phyloP scores from a whole-genome alignment of 306 rosid species.

The Mucuna pruriens region DNA sequence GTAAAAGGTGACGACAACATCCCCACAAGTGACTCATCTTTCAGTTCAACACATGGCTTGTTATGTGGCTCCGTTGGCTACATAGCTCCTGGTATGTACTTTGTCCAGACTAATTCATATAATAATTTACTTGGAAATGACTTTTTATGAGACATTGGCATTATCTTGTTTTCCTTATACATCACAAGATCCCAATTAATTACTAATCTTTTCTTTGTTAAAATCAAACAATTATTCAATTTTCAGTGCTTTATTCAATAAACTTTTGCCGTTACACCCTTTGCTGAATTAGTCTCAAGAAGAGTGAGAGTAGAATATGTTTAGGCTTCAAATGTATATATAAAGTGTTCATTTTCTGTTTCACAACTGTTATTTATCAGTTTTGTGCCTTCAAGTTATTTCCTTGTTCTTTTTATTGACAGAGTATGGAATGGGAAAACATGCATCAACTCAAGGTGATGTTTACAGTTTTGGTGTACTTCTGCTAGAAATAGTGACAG shows the following conservation, averaged over 20 bases:
- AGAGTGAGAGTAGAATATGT: neutral
- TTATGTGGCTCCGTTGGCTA: constrained; percentile 78
- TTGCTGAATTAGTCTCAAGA: neutral
- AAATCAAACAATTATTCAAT: neutral
- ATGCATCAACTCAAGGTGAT: constrained; percentile 67
- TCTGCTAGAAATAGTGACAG: constrained; percentile 62
- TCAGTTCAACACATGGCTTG: constrained; percentile 68
- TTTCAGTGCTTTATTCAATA: neutral
- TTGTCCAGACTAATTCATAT: neutral
- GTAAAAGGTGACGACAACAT: constrained; percentile 43
- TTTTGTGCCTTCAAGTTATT: neutral
- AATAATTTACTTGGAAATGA: neutral
- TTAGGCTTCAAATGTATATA: neutral
- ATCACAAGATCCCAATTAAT: neutral
- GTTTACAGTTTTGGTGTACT: constrained; percentile 75
- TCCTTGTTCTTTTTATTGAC: neutral
- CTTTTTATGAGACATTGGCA: neutral
- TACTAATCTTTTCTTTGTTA: neutral
- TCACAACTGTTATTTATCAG: neutral
- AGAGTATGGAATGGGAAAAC: constrained; percentile 76
- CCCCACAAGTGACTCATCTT: constrained; percentile 36
- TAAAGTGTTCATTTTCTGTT: neutral
- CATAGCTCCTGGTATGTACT: constrained; percentile 72
- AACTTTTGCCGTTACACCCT: neutral
- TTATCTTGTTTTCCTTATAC: neutral